Percentiles rank a stretch among this genome's conserved stretches.
phyloP scores from a whole-genome alignment of 352 stramenopile species.

The Phytophthora citricola region DNA sequence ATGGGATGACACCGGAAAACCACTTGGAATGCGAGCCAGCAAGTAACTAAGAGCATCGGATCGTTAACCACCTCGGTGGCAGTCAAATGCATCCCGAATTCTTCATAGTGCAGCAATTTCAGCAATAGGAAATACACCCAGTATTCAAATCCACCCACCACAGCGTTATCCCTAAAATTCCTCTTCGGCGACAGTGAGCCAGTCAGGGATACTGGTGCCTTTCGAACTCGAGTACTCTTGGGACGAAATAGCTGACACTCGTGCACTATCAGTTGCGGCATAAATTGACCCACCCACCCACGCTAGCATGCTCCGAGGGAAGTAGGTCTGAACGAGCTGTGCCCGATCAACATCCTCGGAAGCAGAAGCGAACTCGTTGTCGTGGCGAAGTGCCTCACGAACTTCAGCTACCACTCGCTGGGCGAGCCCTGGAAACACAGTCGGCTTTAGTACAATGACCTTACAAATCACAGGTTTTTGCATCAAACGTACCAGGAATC shows the following conservation, averaged over 20 bases:
- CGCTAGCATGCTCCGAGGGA: slow-evolving; percentile 74
- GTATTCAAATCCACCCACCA: slow-evolving; percentile 15
- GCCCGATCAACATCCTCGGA: slow-evolving; percentile 40
- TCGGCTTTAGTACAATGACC: neutral
- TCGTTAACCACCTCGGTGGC: neutral
- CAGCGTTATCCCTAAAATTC: slow-evolving; percentile 21
- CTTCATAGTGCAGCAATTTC: slow-evolving; percentile 27
- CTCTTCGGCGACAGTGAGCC: slow-evolving; percentile 67
- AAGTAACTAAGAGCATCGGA: slow-evolving; percentile 32
- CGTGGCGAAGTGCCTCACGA: slow-evolving; percentile 36
- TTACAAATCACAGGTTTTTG: neutral
- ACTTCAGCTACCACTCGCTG: slow-evolving; percentile 62
- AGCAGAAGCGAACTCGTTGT: slow-evolving; percentile 51
- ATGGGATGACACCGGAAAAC: slow-evolving; percentile 79
- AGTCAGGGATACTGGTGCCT: slow-evolving; percentile 56
- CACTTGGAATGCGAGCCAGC: slow-evolving; percentile 63
- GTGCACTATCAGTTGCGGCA: slow-evolving; percentile 62
- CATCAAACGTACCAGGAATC: slow-evolving; percentile 59
- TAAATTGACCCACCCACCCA: slow-evolving; percentile 87
- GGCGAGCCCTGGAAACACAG: slow-evolving; percentile 51
- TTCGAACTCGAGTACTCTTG: slow-evolving; percentile 57
- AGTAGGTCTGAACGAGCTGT: slow-evolving; percentile 55
- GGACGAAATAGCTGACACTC: slow-evolving; percentile 49
- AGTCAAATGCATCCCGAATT: slow-evolving; percentile 7
- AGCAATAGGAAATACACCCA: slow-evolving; percentile 25